Percentiles rank a stretch among this genome's conserved stretches.
Evolutionary conservation across 345 rosid genomes (phyloP).

Genomic region (Luvunga scandens): DNA sequence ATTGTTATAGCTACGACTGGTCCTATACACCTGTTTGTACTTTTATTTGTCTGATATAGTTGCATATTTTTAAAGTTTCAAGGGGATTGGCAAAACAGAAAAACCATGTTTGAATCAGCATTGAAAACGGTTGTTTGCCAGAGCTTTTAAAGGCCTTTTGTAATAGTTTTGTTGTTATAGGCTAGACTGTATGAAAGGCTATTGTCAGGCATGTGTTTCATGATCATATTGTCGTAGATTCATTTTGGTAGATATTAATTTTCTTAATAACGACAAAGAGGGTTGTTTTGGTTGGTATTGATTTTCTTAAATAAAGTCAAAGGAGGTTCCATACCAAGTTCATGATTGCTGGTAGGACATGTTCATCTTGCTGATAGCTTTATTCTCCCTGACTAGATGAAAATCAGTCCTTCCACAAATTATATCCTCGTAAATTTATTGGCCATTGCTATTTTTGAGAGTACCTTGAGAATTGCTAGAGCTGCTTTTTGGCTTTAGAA

Average conservation of each 20-base stretch:
- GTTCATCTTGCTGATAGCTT: neutral
- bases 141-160: neutral
- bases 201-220: too few relatives aligned
- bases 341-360: neutral
- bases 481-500: neutral
- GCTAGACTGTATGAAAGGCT: too few relatives aligned
- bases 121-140: neutral
- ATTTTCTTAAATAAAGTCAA: neutral
- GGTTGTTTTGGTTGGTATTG: too few relatives aligned
- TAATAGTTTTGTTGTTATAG: neutral
- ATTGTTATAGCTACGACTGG: too few relatives aligned
- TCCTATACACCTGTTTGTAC: too few relatives aligned
- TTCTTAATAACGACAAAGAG: too few relatives aligned
- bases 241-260: neutral
- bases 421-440: neutral
- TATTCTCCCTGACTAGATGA: neutral
- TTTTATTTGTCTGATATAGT: too few relatives aligned
- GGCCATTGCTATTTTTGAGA: neutral
- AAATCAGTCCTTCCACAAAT: neutral
- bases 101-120: neutral
- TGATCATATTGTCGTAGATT: neutral
- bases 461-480: neutral
- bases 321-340: neutral
- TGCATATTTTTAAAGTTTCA: too few relatives aligned
- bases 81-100: too few relatives aligned